Evolutionary conservation across 202 grass and related monocot genomes (phyloP).

Genomic region (Thinopyrum obtusiflorum): DNA sequence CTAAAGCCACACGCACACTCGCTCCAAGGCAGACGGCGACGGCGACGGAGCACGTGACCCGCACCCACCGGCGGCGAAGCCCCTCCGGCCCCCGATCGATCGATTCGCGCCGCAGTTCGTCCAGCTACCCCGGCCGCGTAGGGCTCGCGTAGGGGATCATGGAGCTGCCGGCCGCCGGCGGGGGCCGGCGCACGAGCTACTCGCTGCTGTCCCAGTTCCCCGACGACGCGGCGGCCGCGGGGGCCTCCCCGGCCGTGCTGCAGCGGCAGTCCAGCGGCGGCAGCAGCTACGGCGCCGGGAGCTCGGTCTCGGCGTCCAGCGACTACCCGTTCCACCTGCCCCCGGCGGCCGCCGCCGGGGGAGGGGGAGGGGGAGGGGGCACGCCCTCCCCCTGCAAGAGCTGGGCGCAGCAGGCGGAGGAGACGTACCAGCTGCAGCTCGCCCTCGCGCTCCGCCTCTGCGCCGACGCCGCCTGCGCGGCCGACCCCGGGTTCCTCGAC

Average conservation of each 20-base stretch:
- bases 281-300: constrained; percentile 79
- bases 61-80: neutral
- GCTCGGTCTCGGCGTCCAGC: constrained; percentile 68
- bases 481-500: constrained; percentile 80
- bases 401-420: constrained; percentile 99
- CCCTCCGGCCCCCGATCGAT: neutral
- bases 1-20: neutral
- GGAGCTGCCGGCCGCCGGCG: constrained; percentile 35
- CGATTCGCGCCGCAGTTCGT: neutral
- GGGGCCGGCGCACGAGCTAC: constrained; percentile 34
- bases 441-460: constrained; percentile 93
- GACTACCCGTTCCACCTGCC: constrained; percentile 55
- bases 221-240: constrained; percentile 6
- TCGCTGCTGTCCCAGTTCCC: constrained; percentile 42
- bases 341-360: neutral
- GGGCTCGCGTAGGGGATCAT: neutral
- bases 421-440: constrained; percentile 96
- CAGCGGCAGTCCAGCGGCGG: constrained; percentile 92
- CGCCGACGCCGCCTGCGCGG: constrained; percentile 67
- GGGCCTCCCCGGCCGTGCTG: constrained; percentile 2
- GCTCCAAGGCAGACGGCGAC: neutral
- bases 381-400: constrained; percentile 60
- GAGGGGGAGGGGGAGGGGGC: neutral
- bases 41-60: neutral
- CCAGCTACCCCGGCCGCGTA: neutral